Evolutionary conservation across 2,329 filamentous ascomycete species (phyloP), one percentile per base, ranked within the genome.

Genomic region (Verticillium tricorpus): DNA sequence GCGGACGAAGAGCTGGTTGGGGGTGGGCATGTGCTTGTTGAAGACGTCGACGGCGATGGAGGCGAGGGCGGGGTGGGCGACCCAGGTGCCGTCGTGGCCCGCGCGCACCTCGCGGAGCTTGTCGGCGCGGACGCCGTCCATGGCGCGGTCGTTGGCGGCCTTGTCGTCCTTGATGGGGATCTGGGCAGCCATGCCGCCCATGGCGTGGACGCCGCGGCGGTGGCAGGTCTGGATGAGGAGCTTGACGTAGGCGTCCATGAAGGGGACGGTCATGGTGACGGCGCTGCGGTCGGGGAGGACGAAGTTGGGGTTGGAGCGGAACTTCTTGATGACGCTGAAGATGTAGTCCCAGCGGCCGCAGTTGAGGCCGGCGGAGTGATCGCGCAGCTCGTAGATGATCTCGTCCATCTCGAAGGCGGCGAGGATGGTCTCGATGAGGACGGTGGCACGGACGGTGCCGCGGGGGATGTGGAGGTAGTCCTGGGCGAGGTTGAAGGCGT

Each of bases 291-390:
- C 92, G n/a, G 92, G 92, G 14, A 96, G 87, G 62, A 96, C 86
- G 73, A 96, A 96, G 77, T 88, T 86, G 66, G 89, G 83, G 80
- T 95, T 92, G 70, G 95, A 86, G 72, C 92, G 90, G 89, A 96
- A 95, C 76, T 93, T 93, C 85, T 96, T 96, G 82, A 96, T 95
- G 70, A 92, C 90, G 73, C 88, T 93, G 83, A 96, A 96, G 78
- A 96, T 96, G 82, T 96, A 96, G 74, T 96, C 92, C 92, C 92
- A 96, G 67, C 92, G 88, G 67, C 92, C 92, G 78, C 92, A 96
- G 85, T 96, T 96, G 70, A 96, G 84, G 57, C 92, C 92, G 5
- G 92, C 89, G 73, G 88, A 92, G 81, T 96, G 92, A 72, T 96
- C 92, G 64, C 92, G 88, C 66, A 96, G 87, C 79, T 96, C 92